These are phyloP conservation scores for Fusarium liriodendri DNA, from an alignment of 2,329 filamentous ascomycete genomes.

Conservation along the genomic window DNA sequence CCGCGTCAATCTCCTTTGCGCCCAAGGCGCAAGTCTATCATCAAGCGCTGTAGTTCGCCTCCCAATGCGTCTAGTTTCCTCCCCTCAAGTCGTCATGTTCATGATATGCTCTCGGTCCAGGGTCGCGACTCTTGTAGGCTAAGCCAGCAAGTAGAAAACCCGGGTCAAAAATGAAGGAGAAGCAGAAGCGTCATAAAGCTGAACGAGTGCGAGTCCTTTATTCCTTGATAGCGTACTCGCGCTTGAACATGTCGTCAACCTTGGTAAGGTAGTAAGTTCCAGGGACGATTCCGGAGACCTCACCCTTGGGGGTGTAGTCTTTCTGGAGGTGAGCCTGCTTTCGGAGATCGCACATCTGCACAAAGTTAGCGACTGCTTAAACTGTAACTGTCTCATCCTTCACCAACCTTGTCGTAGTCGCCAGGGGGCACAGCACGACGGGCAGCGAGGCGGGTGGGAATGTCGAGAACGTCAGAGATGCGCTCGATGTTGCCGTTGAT, in stretches of 20 bases:
- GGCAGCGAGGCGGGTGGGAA: constrained; percentile 74
- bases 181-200: constrained; percentile 29
- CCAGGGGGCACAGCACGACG: constrained; percentile 75
- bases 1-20: constrained; percentile 29
- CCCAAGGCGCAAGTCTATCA: constrained; percentile 39
- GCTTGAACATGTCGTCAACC: constrained; percentile 88
- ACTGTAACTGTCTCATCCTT: neutral
- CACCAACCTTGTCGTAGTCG: constrained; percentile 78
- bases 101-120: constrained; percentile 32
- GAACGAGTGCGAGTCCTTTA: constrained; percentile 52
- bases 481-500: constrained; percentile 76
- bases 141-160: constrained; percentile 26
- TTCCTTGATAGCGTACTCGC: constrained; percentile 80
- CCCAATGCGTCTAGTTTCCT: constrained; percentile 43
- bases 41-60: constrained; percentile 38
- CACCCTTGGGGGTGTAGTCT: constrained; percentile 77
- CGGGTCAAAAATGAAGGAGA: constrained; percentile 22
- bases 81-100: constrained; percentile 36
- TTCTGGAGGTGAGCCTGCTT: constrained; percentile 88
- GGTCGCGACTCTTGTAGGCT: constrained; percentile 15
- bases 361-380: constrained; percentile 34
- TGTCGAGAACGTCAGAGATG: constrained; percentile 75
- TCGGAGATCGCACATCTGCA: constrained; percentile 80
- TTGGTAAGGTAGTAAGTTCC: constrained; percentile 84
- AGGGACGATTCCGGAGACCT: constrained; percentile 71